phyloP scores from a whole-genome alignment of 768 basidiomycete genomes.

The Sarcodon sp. region DNA sequence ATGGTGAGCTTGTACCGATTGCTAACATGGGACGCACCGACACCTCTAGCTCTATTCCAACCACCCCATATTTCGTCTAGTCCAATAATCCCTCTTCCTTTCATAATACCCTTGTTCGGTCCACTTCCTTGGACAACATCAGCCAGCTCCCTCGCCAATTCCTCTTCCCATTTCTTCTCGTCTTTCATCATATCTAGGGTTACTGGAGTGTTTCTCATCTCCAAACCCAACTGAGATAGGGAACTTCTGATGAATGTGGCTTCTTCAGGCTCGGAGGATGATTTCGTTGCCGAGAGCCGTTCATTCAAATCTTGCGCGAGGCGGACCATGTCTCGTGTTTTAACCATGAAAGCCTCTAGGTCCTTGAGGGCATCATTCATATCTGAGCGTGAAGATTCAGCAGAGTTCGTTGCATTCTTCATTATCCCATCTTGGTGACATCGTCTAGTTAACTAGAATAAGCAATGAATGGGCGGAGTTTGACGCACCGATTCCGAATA shows the following conservation, averaged over 20 bases:
- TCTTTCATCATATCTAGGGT: conserved; percentile 83
- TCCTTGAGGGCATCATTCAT: conserved; percentile 75
- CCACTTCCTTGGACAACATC: conserved; percentile 48
- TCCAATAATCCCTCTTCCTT: conserved; percentile 65
- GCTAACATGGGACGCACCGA: conserved; percentile 39
- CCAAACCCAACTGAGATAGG: conserved; percentile 79
- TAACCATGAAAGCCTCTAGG: conserved; percentile 80
- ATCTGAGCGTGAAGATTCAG: conserved; percentile 46
- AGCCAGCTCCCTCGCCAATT: conserved; percentile 74
- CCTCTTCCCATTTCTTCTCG: conserved; percentile 66
- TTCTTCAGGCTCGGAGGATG: conserved; percentile 55
- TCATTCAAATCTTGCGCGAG: conserved; percentile 83
- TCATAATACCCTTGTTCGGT: conserved; percentile 53
- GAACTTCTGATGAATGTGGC: conserved; percentile 83
- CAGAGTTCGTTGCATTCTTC: conserved; percentile 55
- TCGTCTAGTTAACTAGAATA: neutral
- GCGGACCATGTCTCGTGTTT: conserved; percentile 87
- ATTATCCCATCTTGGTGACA: conserved; percentile 62
- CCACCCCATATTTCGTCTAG: conserved; percentile 92
- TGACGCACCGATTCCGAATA: neutral
- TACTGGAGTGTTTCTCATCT: conserved; percentile 66
- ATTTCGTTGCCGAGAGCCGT: conserved; percentile 43
- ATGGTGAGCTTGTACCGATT: neutral
- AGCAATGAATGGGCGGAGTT: neutral
- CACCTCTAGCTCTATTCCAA: conserved; percentile 89